Evolutionary conservation across 306 rosid species (phyloP).

Genomic region (Cicer pinnatifidum): DNA sequence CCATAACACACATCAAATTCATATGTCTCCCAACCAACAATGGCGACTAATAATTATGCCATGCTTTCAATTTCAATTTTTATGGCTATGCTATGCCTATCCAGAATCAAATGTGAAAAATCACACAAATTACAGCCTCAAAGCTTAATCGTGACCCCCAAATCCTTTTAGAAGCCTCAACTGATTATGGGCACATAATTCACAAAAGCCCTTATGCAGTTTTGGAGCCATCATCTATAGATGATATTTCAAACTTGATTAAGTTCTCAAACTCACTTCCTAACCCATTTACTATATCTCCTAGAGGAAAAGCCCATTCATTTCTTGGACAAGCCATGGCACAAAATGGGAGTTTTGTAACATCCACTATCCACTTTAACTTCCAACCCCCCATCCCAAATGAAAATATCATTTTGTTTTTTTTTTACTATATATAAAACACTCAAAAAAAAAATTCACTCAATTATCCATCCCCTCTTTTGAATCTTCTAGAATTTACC

Average conservation of each 20-base stretch:
- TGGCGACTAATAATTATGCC: neutral
- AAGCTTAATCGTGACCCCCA: neutral
- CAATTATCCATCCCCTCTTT: no score
- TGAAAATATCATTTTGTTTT: no score
- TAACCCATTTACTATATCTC: slow-evolving; percentile 53
- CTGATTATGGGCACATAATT: slow-evolving; percentile 68
- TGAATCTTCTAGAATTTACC: no score
- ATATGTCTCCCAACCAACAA: neutral
- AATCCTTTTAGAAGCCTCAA: slow-evolving; percentile 53
- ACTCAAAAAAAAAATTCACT: no score
- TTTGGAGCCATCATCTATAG: slow-evolving; percentile 51
- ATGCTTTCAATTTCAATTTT: neutral
- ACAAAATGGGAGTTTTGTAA: slow-evolving; percentile 41
- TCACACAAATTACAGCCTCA: neutral
- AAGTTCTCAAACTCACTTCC: slow-evolving; percentile 43
- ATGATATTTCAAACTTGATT: slow-evolving; percentile 55
- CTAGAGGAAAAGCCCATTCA: slow-evolving; percentile 79
- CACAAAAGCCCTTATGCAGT: slow-evolving; percentile 51
- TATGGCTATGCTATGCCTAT: neutral
- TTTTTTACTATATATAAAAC: no score
- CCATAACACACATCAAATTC: neutral
- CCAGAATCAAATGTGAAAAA: neutral
- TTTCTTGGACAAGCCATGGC: slow-evolving; percentile 70
- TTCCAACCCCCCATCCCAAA: no score
- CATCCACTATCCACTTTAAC: no score